These are phyloP conservation scores for Phytophthora ramorum DNA, from an alignment of 352 stramenopile species.

Conservation along the genomic window DNA sequence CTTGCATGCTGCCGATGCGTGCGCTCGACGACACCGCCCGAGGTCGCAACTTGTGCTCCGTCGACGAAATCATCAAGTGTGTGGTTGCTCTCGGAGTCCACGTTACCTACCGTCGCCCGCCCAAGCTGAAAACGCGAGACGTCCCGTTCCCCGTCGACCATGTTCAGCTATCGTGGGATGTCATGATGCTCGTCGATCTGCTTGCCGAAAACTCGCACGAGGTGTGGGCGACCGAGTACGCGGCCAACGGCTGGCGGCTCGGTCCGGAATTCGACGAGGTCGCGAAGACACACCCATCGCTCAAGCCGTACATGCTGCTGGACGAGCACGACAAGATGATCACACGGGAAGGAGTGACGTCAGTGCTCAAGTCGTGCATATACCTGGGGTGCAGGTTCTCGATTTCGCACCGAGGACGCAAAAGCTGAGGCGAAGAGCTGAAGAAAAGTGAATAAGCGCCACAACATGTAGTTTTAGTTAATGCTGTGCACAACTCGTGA, in stretches of 20 bases:
- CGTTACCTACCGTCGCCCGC: conserved; percentile 26
- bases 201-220: conserved; percentile 77
- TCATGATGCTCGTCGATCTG: conserved; percentile 73
- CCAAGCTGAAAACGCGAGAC: conserved; percentile 27
- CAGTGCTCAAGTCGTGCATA: conserved; percentile 63
- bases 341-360: conserved; percentile 52
- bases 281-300: conserved; percentile 56
- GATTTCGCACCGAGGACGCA: conserved; percentile 23
- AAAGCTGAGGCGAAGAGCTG: not conserved
- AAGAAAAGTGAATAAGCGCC: too few relatives aligned
- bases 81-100: conserved; percentile 61
- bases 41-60: conserved; percentile 50
- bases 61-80: conserved; percentile 69
- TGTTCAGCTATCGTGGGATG: conserved; percentile 60
- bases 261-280: conserved; percentile 48
- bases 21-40: conserved; percentile 44
- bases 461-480: not conserved
- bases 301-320: conserved; percentile 68
- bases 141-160: conserved; percentile 42
- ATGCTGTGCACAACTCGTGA: too few relatives aligned
- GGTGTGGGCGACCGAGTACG: conserved; percentile 65
- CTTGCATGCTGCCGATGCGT: conserved; percentile 61
- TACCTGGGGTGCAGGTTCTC: conserved; percentile 58
- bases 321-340: conserved; percentile 60
- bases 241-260: conserved; percentile 47